Conservation (phyloP, 116 monocot genomes). For the Phalaenopsis hybrid region DNA sequence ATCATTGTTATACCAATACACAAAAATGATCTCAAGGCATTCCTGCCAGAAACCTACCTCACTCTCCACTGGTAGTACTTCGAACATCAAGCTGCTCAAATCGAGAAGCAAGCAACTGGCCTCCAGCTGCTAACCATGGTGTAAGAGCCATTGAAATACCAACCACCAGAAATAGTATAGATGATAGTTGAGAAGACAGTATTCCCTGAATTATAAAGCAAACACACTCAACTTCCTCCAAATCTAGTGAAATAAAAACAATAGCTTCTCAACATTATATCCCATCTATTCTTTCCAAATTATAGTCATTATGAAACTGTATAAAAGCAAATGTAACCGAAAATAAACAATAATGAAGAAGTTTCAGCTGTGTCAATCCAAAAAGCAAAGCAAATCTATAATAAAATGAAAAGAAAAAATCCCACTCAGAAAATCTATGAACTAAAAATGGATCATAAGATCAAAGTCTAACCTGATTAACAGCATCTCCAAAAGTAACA, state of each 20-base stretch:
- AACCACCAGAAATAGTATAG: conserved; percentile 90
- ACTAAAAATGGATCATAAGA: background rate
- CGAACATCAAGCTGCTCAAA: conserved; percentile 98
- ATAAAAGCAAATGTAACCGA: background rate
- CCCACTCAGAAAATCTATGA: background rate
- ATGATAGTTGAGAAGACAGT: conserved; percentile 71
- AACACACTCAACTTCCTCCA: background rate
- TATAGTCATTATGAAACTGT: background rate
- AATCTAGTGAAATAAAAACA: background rate
- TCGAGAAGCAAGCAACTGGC: conserved; percentile 81
- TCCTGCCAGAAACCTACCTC: conserved; percentile 39
- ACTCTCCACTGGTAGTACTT: conserved; percentile 82
- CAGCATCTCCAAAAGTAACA: conserved; percentile 95
- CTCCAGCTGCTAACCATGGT: conserved; percentile 93
- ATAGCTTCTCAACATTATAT: background rate
- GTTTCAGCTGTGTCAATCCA: background rate
- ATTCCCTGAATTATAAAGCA: conserved; percentile 55
- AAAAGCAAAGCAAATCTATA: background rate
- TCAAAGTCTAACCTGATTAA: conserved; percentile 69
- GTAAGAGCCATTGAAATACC: conserved; percentile 97
- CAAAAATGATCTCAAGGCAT: background rate
- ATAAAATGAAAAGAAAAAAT: background rate
- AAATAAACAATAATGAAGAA: background rate
- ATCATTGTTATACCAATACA: background rate
- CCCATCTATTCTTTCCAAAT: background rate